Evolutionary conservation across 2,329 filamentous ascomycete species (phyloP), one percentile per base, ranked within the genome.

Genomic region (Epichloe glyceriae): DNA sequence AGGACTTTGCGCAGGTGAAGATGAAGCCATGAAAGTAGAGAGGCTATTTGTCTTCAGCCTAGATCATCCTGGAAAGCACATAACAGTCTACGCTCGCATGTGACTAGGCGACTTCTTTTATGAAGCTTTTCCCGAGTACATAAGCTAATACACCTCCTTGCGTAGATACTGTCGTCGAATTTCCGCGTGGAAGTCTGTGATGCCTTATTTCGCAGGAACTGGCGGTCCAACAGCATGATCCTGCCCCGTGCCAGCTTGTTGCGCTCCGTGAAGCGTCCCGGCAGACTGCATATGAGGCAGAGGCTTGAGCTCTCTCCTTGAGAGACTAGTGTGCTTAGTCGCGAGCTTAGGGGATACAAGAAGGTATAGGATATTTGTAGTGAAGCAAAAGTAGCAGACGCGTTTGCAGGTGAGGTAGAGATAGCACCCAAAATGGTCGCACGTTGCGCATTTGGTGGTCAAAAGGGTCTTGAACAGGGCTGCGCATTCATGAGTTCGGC

Each of bases 351-450:
- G 41, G 4, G 54, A 46, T 14, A 65, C 34, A 33, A 67, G 65
- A 42, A 65, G 58, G 51, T 65, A 70, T 45, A 55, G 52, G 1
- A 41, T 26, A 3, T 61, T 49, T 30, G 47, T 19, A n/a, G 61
- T 61, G 55, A 68, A 65, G 57, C 67, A 71, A 20, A 62, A 54
- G 52, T 62, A 68, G 57, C 69, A 73, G 46, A 72, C 66, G 3
- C 69, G 64, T 33, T 55, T 56, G 55, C 65, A 68, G 45, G 59
- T 63, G 19, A 70, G 61, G 54, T 70, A 70, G 46, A 71, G 56
- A 51, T 68, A 64, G 40, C 57, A 60, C 35, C 65, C 69, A 53
- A 70, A 69, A n/a, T 60, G 57, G 17, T 61, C 58, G 59, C 70
- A 72, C 8, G 46, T 56, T 46, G 60, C 57, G 57, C 70, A 72